Evolutionary conservation across 805 yeast species (phyloP).

Genomic region (Tetrapisispora nanseiensis): DNA sequence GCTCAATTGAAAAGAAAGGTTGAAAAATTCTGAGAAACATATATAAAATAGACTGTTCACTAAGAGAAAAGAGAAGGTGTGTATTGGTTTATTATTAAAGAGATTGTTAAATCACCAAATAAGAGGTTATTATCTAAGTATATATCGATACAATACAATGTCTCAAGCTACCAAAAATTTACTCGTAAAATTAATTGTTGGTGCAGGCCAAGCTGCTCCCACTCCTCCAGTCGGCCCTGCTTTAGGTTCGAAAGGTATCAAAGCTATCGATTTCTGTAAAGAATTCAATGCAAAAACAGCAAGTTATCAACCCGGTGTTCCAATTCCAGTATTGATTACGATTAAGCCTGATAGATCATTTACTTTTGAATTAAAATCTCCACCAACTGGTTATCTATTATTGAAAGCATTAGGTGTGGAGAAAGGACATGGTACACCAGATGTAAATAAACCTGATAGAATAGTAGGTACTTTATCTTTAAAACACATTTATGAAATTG

Average conservation of each 20-base stretch:
- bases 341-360: conserved; percentile 91
- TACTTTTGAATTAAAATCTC: conserved; percentile 76
- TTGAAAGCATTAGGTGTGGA: conserved; percentile 60
- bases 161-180: conserved; percentile 44
- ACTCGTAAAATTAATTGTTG: conserved; percentile 80
- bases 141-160: too few relatives aligned
- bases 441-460: conserved; percentile 14
- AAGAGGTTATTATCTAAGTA: too few relatives aligned
- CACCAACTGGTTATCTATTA: conserved; percentile 82
- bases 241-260: conserved; percentile 94
- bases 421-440: conserved; percentile 66
- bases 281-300: conserved; percentile 97
- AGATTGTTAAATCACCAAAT: too few relatives aligned
- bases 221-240: conserved; percentile 99
- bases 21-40: neutral
- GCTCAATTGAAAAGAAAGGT: neutral
- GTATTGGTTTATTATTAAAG: too few relatives aligned
- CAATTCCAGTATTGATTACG: conserved; percentile 76
- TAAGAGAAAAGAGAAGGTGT: too few relatives aligned
- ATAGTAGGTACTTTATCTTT: conserved; percentile 59
- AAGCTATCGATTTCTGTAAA: conserved; percentile 96
- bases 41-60: too few relatives aligned
- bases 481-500: conserved; percentile 90
- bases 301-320: conserved; percentile 72
- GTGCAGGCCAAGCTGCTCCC: conserved; percentile 97